Conservation (phyloP, 108 stramenopile genomes). For the Cyclotella sp. region DNA sequence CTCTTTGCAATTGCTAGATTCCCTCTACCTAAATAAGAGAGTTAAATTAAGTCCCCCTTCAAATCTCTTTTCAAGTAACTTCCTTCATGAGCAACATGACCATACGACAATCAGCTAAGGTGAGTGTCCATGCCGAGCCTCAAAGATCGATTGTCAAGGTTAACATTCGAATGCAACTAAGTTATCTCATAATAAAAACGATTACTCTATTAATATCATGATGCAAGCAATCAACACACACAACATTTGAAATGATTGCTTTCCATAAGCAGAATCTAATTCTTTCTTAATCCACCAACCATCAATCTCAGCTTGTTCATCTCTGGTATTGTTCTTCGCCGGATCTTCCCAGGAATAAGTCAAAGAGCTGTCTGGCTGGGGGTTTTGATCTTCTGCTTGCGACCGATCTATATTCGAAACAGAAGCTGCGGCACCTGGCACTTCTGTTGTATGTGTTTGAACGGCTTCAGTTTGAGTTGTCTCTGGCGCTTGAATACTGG, state of each 20-base stretch:
- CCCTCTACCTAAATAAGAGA: no score
- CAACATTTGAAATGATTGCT: background rate
- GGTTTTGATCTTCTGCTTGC: background rate
- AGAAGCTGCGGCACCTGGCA: background rate
- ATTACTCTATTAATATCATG: background rate
- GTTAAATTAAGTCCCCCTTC: no score
- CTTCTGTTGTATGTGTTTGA: background rate
- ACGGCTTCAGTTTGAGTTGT: background rate
- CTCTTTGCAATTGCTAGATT: no score
- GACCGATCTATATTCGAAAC: background rate
- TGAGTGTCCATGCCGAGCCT: no score
- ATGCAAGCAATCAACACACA: background rate
- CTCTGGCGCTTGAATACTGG: conserved; percentile 4
- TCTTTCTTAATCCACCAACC: conserved; percentile 22
- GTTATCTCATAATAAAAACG: no score
- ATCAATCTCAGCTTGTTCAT: conserved; percentile 19
- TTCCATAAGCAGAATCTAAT: background rate
- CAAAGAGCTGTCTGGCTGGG: background rate
- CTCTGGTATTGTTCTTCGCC: background rate
- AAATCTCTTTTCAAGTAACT: no score
- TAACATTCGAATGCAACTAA: no score
- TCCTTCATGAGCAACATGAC: no score
- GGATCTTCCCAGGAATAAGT: conserved; percentile 4
- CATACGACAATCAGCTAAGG: no score
- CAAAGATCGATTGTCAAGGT: no score